Evolutionary conservation across 441 rosid genomes (phyloP), one percentile per base, ranked within the genome.

Genomic region (Iberis amara): DNA sequence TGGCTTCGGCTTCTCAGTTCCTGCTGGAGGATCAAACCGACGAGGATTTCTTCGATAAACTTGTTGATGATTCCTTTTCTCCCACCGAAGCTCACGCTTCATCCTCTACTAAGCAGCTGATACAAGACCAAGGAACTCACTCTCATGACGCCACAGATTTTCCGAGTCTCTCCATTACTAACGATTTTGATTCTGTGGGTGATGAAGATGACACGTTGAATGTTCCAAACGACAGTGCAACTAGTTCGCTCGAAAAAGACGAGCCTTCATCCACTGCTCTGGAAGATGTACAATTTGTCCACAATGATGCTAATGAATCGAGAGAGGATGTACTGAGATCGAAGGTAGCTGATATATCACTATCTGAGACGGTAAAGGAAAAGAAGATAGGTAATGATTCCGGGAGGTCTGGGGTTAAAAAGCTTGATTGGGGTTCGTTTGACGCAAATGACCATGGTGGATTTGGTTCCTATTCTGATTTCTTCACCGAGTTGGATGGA

Each of bases 21-120:
- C 67, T 59, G 69, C 66, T 85, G 86, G 99, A 94, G 84, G 99
- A 94, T 81, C 94, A 83, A 77, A 86, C 94, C 55, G 99, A 89
- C 41, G 95, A 80, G 77, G 97, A 89, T 80, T 94, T 86, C 76
- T 89, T 94, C 63, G 95, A 92, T 72, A 82, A 82, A 57, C 82
- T 92, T 60, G 99, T 89, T 39, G 86, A 89, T 15, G 96, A 83
- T 49, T 74, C 86, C 58, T 76, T 70, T 33, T 78, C 81, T 13
- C 78, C 79, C 41, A 48, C 36, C 10, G 36, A 42, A 55, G 53
- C 50, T 11, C 47, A 33, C 8, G 71, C 41, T 21, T 59, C 68
- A 46, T 52, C 76, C 12, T 66, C 42, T 45, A 32, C 41, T 6
- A 36, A 37, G n/a, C 23, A 36, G 53, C 40, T 44, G 26, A 57